Percentiles rank a stretch among this genome's conserved stretches.
These are phyloP conservation scores for Fusarium sp. DNA, from an alignment of 2,329 filamentous ascomycete species.

Conservation along the genomic window DNA sequence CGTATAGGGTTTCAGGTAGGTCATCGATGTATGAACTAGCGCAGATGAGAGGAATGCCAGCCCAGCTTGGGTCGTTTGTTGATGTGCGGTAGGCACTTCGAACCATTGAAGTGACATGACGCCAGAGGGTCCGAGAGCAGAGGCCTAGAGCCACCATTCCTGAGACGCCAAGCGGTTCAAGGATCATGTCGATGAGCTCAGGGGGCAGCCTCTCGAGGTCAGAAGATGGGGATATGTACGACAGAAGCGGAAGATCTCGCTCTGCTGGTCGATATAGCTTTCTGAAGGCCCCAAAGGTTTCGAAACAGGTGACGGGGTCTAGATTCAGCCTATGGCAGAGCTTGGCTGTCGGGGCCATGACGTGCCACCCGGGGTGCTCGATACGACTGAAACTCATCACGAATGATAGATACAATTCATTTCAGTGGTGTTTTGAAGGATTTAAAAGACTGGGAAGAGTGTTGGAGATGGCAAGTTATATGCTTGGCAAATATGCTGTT, in stretches of 20 bases:
- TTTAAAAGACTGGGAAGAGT: background rate
- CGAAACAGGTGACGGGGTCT: background rate
- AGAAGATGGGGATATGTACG: background rate
- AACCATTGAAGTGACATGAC: background rate
- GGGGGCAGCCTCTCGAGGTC: background rate
- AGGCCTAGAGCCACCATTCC: background rate
- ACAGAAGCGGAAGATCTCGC: background rate
- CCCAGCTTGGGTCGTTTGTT: background rate
- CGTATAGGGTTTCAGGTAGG: background rate
- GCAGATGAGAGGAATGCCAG: background rate
- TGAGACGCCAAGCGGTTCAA: background rate
- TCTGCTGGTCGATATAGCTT: background rate
- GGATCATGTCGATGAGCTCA: background rate
- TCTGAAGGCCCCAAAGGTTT: background rate
- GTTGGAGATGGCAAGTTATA: background rate
- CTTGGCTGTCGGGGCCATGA: background rate
- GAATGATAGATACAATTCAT: background rate
- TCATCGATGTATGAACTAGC: background rate
- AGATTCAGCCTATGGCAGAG: background rate
- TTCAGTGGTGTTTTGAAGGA: background rate
- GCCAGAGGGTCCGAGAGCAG: background rate
- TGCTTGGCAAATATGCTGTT: background rate
- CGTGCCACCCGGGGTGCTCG: background rate
- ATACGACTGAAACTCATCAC: background rate
- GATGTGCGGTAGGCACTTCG: background rate